Evolutionary conservation across 2,329 filamentous ascomycete genomes (phyloP).

Genomic region (Salinomyces thailandicus): DNA sequence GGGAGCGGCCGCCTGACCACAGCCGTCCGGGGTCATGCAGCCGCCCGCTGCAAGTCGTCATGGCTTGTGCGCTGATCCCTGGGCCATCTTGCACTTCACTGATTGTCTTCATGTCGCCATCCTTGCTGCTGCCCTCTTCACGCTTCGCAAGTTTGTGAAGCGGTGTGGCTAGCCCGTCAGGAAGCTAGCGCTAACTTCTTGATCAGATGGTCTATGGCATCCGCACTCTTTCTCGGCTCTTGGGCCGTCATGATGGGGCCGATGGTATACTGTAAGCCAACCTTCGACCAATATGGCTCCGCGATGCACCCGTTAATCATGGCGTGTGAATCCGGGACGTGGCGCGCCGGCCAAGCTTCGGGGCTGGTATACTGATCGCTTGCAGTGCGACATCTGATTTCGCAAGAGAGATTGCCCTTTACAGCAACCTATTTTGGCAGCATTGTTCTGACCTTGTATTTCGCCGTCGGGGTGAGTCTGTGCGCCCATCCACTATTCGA

Average conservation of each 20-base stretch:
- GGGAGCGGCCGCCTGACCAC: constrained; percentile 25
- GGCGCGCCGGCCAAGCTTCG: constrained; percentile 6
- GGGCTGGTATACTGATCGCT: constrained; percentile 8
- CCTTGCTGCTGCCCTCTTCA: background rate
- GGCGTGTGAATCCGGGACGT: constrained; percentile 5
- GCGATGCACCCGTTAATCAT: constrained; percentile 3
- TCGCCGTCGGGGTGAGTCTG: constrained; percentile 81
- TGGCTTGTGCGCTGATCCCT: constrained; percentile 3
- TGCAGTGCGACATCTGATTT: constrained; percentile 65
- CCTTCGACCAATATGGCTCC: constrained; percentile 2
- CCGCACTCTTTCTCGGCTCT: constrained; percentile 76
- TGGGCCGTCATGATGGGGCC: constrained; percentile 95
- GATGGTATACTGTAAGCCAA: constrained; percentile 53
- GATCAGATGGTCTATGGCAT: constrained; percentile 86
- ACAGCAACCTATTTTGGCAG: constrained; percentile 92
- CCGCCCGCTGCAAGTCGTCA: constrained; percentile 9
- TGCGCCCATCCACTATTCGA: no score
- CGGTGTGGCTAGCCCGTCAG: background rate
- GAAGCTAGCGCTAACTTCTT: constrained; percentile 29
- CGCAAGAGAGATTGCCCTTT: constrained; percentile 76
- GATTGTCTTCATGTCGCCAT: background rate
- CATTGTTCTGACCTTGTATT: constrained; percentile 81
- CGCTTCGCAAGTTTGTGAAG: no score
- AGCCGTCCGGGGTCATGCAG: constrained; percentile 18
- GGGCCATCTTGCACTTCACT: background rate